Evolutionary conservation across 768 basidiomycete genomes (phyloP), one percentile per base, ranked within the genome.

Genomic region (Tricholomella constricta): DNA sequence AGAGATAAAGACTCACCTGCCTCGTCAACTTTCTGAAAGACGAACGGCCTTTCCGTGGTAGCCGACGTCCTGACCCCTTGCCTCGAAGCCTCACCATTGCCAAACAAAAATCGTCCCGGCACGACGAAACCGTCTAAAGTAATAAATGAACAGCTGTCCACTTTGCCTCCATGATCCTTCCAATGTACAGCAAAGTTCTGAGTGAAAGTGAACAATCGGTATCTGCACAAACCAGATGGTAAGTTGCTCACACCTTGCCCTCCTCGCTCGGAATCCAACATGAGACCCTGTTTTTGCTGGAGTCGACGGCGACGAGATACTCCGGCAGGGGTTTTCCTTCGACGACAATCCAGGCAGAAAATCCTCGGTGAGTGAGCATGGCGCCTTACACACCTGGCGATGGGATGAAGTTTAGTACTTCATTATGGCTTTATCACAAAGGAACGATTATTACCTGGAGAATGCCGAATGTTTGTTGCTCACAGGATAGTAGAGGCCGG

Each of bases 251-350:
- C 52, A 84, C 85, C 74, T 84, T 76, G 22, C 84, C 85, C 22
- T 72, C 71, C 45, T 80, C 75, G 51, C 86, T 79, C 6, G 84
- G 80, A 58, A 89, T 81, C 85, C 85, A 89, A 62, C 88, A 89
- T 5, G 81, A 81, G 7, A 85, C 77, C 8, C 72, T 73, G 54
- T 79, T 65, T 4, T 65, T 58, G 5, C 68, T 66, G 4, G 62
- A 56, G 49, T 86, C 81, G 26, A 80, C 67, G 6, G 78, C 73
- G 7, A 78, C 72, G n/a, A 84, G 66, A 64, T 84, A 82, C 65
- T 88, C 85, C 4, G 72, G 75, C 10, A 88, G 61, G 10, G 67
- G 62, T 50, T 72, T 58, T 4, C 77, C 80, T 27, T 81, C 77
- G 35, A 75, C 78, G 31, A 73, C 72, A 47, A 90, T 83, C 83